These are phyloP conservation scores for Pseudoscleropodium purum DNA, from an alignment of 225 moss, liverwort and hornwort species.

Conservation along the genomic window DNA sequence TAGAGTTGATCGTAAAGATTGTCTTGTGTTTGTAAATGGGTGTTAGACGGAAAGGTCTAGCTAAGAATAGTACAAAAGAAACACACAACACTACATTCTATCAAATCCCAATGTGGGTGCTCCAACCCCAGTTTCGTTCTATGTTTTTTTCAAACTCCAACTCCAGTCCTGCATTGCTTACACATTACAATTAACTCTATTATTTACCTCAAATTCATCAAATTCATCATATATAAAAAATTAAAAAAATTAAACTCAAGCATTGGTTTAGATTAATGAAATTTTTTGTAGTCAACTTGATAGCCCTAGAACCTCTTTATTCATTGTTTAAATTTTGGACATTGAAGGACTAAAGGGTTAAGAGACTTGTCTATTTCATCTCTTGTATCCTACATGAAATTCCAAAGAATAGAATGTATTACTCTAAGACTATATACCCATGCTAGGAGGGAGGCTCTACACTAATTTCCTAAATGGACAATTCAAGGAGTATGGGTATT, in stretches of 20 bases:
- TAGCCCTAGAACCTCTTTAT: neutral
- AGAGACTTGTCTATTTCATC: neutral
- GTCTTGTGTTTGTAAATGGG: too few relatives aligned
- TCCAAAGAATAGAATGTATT: neutral
- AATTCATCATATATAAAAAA: neutral
- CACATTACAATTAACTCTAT: neutral
- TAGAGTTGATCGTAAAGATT: too few relatives aligned
- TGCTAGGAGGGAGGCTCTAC: neutral
- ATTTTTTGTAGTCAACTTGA: neutral
- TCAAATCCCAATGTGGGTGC: too few relatives aligned
- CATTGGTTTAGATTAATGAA: neutral
- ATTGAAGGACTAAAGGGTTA: neutral
- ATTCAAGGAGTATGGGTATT: neutral
- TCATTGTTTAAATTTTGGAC: too few relatives aligned
- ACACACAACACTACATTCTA: too few relatives aligned
- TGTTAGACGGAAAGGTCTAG: too few relatives aligned
- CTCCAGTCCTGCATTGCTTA: too few relatives aligned
- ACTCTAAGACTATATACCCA: fast-evolving
- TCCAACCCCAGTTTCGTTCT: too few relatives aligned
- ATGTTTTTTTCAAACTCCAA: too few relatives aligned
- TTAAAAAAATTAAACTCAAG: too few relatives aligned
- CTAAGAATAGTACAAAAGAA: too few relatives aligned
- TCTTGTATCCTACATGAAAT: neutral
- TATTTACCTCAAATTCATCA: neutral
- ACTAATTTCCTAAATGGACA: neutral